Conservation (phyloP, 2,329 filamentous ascomycete genomes). For the Penicillium sp. region DNA sequence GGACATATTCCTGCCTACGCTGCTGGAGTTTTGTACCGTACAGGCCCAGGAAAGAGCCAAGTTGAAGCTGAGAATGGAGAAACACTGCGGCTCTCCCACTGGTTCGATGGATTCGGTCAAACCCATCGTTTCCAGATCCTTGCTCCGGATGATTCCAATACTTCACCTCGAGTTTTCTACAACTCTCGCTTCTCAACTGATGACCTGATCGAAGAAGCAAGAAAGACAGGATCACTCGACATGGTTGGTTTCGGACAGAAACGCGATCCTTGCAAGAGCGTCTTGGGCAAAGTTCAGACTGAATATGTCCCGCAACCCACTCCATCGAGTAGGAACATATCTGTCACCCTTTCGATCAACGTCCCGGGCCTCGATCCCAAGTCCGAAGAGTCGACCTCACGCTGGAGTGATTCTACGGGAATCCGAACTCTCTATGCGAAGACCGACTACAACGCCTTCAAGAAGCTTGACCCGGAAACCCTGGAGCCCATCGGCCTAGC, state of each 20-base stretch:
- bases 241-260: slow-evolving; percentile 68
- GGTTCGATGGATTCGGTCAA: slow-evolving; percentile 75
- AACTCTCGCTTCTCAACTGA: slow-evolving; percentile 70
- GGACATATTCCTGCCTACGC: slow-evolving; percentile 71
- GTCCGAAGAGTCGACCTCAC: slow-evolving; percentile 21
- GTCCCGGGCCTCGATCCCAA: slow-evolving; percentile 56
- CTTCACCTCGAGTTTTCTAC: slow-evolving; percentile 58
- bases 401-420: slow-evolving; percentile 33
- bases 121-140: slow-evolving; percentile 73
- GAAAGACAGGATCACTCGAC: slow-evolving; percentile 57
- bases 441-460: slow-evolving; percentile 58
- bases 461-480: slow-evolving; percentile 67
- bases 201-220: slow-evolving; percentile 60
- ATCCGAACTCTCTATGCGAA: slow-evolving; percentile 59
- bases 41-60: slow-evolving; percentile 67
- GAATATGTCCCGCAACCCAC: slow-evolving; percentile 44
- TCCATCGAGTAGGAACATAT: slow-evolving; percentile 62
- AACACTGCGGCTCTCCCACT: slow-evolving; percentile 65
- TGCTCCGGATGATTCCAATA: slow-evolving; percentile 36
- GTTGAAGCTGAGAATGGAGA: slow-evolving; percentile 61
- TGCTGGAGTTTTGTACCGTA: slow-evolving; percentile 71
- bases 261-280: slow-evolving; percentile 69
- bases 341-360: slow-evolving; percentile 65
- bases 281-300: slow-evolving; percentile 64
- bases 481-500: slow-evolving; percentile 70